These are phyloP conservation scores for Kappamyces sp. DNA, from an alignment of 192 early-diverging fungal species.

Conservation along the genomic window DNA sequence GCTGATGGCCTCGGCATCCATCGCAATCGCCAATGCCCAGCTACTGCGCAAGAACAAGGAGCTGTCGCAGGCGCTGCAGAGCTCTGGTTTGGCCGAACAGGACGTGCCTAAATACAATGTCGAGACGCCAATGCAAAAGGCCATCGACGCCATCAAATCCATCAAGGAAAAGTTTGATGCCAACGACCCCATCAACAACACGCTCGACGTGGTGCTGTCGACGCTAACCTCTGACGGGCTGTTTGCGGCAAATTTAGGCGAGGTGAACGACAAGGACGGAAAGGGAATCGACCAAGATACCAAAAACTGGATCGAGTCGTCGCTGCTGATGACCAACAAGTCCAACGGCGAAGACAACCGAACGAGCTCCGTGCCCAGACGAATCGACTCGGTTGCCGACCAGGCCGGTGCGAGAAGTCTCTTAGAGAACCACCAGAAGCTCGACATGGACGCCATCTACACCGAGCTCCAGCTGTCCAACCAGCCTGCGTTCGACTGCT, in stretches of 20 bases:
- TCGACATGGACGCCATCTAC: constrained; percentile 34
- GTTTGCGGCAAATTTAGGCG: constrained; percentile 47
- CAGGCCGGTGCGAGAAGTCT: not conserved
- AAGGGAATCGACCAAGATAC: constrained; percentile 45
- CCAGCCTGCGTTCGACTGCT: constrained; percentile 46
- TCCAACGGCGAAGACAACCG: constrained; percentile 13
- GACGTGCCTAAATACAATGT: constrained; percentile 43
- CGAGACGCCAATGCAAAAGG: constrained; percentile 49
- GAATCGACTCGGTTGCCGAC: not conserved
- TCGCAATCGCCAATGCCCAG: constrained; percentile 49
- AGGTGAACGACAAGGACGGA: constrained; percentile 49
- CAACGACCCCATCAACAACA: constrained; percentile 31
- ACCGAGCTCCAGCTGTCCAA: constrained; percentile 25
- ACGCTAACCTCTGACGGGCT: constrained; percentile 42
- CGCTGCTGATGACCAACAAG: constrained; percentile 34
- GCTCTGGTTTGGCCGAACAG: constrained; percentile 17
- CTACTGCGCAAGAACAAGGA: constrained; percentile 41
- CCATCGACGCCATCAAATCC: constrained; percentile 37
- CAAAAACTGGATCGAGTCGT: constrained; percentile 48
- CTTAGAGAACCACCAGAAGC: constrained; percentile 14
- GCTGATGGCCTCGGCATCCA: constrained; percentile 41
- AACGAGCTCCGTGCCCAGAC: not conserved
- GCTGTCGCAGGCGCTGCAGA: constrained; percentile 34
- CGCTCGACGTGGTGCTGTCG: constrained; percentile 44
- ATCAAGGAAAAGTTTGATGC: constrained; percentile 32